A percentile compares a stretch with the other conserved stretches of the same genome.
Evolutionary conservation across 1,284 basidiomycete species (phyloP).

Genomic region (Trametes polyzona): DNA sequence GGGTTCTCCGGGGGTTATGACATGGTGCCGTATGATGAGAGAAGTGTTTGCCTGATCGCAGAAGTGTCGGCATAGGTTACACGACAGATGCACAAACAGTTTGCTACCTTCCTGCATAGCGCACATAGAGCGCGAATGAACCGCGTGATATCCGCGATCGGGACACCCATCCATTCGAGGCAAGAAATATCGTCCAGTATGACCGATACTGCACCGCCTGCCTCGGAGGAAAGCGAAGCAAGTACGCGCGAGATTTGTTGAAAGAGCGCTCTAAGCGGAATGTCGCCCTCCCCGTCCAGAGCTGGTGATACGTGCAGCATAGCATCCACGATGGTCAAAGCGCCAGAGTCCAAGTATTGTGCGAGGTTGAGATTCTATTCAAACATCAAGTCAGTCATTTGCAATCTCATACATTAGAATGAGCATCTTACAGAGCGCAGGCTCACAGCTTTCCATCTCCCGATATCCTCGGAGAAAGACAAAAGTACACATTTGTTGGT

Average conservation of each 20-base stretch:
- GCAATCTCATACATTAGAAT: neutral
- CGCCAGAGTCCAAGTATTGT: conserved; percentile 45
- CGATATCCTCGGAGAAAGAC: conserved; percentile 57
- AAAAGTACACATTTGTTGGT: conserved; percentile 50
- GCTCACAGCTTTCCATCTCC: conserved; percentile 64
- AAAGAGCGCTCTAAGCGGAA: conserved; percentile 39
- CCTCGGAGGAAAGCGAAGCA: neutral
- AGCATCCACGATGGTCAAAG: conserved; percentile 58
- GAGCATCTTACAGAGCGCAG: conserved; percentile 55
- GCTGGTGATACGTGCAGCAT: conserved; percentile 28
- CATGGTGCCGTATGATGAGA: conserved; percentile 66
- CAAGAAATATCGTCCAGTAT: conserved; percentile 69
- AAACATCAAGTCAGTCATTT: neutral
- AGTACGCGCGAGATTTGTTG: conserved; percentile 37
- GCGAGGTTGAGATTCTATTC: conserved; percentile 57
- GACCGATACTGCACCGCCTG: conserved; percentile 43
- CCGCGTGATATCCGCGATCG: conserved; percentile 50
- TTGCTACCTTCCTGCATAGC: conserved; percentile 54
- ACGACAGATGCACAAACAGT: neutral
- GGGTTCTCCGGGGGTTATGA: conserved; percentile 53
- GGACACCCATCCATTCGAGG: conserved; percentile 69
- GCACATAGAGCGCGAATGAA: conserved; percentile 62
- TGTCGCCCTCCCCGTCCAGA: conserved; percentile 19
- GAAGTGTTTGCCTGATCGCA: conserved; percentile 51
- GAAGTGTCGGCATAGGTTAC: neutral